Evolutionary conservation across 1,284 basidiomycete species (phyloP), one percentile per base, ranked within the genome.

Genomic region (Cryptococcus floricola): DNA sequence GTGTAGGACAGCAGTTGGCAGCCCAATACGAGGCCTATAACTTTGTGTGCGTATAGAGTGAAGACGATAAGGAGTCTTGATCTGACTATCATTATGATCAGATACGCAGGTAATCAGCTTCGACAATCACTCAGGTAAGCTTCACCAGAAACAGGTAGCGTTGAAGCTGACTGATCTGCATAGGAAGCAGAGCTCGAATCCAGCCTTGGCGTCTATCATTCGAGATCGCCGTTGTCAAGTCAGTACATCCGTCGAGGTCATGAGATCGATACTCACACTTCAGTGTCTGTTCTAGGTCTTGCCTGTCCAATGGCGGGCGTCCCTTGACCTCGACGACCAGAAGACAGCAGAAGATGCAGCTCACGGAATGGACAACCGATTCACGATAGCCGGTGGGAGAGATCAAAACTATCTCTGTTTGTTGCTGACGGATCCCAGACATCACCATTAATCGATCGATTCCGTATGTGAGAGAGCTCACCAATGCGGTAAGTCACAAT

Each of bases 281-380:
- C 9, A 5, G 23, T 23, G 23, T 23, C 6, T 45, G 43, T n/a
- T 10, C 19, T 64, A 81, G 59, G 78, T 84, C 37, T 66, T 84
- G 3, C 82, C 82, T 1, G 77, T 84, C 5, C 80, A 80, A 59
- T 84, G 82, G 82, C 71, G 82, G 28, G 78, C 81, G 2, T 78
- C 71, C 8, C 69, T 83, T 19, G 69, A 80, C 42, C 67, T 81
- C 12, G 75, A 75, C 37, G 69, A 78, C 18, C 73, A 76, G 19
- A 74, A 77, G 44, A 76, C 77, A 13, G 68, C 67, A n/a, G 76
- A 79, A 53, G 75, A 78, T 31, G 67, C 74, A 34, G 66, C 75
- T 28, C 79, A 80, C 49, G 78, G 74, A 9, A 69, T 79, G 56
- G 76, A 79, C 61, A 81, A 81, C 54, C 64, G 73, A 5, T 80